phyloP scores from a whole-genome alignment of 192 early-diverging fungal species.

The Pilaira anomala region DNA sequence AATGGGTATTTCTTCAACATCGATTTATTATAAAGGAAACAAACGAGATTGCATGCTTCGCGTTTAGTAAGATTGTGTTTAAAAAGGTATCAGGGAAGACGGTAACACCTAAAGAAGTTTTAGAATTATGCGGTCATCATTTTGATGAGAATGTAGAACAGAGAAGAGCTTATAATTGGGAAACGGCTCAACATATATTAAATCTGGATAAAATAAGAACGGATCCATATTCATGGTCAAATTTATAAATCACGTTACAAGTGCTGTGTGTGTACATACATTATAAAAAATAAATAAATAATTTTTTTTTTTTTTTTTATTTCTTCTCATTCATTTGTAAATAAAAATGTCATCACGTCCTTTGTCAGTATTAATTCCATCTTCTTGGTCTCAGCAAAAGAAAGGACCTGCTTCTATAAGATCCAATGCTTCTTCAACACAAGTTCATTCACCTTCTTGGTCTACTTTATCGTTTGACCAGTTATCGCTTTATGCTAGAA shows the following conservation, averaged over 20 bases:
- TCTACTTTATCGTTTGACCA: constrained; percentile 33
- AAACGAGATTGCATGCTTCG: constrained; percentile 17
- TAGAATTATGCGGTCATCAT: constrained; percentile 28
- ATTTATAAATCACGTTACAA: background rate
- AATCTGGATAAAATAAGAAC: background rate
- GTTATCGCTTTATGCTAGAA: constrained; percentile 22
- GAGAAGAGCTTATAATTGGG: constrained; percentile 10
- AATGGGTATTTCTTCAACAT: constrained; percentile 49
- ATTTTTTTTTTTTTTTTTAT: background rate
- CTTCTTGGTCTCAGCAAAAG: background rate
- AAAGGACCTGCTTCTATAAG: constrained; percentile 6
- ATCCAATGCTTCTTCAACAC: constrained; percentile 3
- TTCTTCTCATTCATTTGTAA: background rate
- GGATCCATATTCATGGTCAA: constrained; percentile 15
- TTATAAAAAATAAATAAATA: background rate
- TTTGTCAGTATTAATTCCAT: background rate
- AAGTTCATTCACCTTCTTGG: constrained; percentile 10
- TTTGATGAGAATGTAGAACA: constrained; percentile 17
- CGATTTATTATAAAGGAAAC: constrained; percentile 24
- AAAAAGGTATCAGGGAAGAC: constrained; percentile 28
- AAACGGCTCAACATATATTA: constrained; percentile 11
- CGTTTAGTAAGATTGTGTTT: constrained; percentile 30
- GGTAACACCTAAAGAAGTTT: constrained; percentile 13
- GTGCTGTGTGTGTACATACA: background rate
- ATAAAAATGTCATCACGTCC: background rate